Conservation (phyloP, 1,284 basidiomycete genomes). For the Microbotryum violaceum region DNA sequence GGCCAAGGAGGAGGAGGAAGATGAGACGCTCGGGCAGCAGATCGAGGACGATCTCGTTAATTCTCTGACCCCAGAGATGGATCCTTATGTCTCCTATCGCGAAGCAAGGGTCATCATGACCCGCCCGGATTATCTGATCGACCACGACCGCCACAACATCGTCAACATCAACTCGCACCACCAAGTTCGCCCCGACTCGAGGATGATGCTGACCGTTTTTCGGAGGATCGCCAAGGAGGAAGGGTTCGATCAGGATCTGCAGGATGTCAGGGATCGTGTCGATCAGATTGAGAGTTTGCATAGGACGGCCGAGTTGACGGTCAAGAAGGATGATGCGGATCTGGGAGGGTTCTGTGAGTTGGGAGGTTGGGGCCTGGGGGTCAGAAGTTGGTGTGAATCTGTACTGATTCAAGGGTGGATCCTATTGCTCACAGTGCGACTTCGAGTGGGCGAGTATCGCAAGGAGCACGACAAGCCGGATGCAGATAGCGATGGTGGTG, state of each 20-base stretch:
- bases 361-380: constrained; percentile 6
- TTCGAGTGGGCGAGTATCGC: too few relatives aligned
- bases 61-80: constrained; percentile 13
- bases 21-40: not conserved
- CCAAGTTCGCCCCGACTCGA: constrained; percentile 33
- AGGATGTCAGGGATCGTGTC: constrained; percentile 31
- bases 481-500: too few relatives aligned
- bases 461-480: too few relatives aligned
- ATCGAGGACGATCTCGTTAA: constrained; percentile 22
- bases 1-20: constrained; percentile 2
- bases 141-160: constrained; percentile 28
- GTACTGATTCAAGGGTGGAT: too few relatives aligned
- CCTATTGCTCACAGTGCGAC: too few relatives aligned
- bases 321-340: constrained; percentile 29
- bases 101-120: constrained; percentile 31
- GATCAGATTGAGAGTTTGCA: constrained; percentile 33
- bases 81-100: constrained; percentile 24
- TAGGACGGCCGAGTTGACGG: constrained; percentile 34
- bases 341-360: constrained; percentile 26
- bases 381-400: too few relatives aligned
- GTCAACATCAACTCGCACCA: constrained; percentile 23
- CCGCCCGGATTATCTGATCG: constrained; percentile 33
- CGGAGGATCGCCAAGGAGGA: constrained; percentile 23
- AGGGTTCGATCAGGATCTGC: constrained; percentile 32
- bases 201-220: constrained; percentile 33